Base-by-base conservation (phyloP, 129 eudicot species). In the Gnaphalium uliginosum region DNA sequence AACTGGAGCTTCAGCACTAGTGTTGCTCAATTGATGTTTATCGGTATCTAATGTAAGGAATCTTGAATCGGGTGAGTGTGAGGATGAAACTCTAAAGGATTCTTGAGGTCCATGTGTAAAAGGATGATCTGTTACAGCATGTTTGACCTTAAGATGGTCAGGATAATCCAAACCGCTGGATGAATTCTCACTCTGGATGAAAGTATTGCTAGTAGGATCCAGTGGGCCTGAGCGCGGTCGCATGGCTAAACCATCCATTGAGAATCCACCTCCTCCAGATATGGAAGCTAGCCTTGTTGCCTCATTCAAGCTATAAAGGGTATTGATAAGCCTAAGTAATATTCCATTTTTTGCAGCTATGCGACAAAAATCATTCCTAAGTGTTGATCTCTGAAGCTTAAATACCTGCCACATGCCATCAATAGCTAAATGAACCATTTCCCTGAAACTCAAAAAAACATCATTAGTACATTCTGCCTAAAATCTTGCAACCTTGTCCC, bases 381-480 rank as follows among this genome's bases (percentile, higher is more conserved):
- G 91, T 76, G 98, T 94, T 19, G 97, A 89, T 74, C 83, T 78
- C 79, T 94, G 98, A 81, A 94, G 98, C 91, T 94, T 94, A 71
- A 94, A 89, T 53, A 94, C 88, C 83, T 94, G 97, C 98, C 98
- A 94, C 93, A 94, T 88, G 84, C 97, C 96, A 89, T 94, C 98
- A 68, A 94, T 94, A 32, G 98, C 98, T 78, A 94, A 84, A 78
- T 90, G 98, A 81, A 94, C 96, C 97, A 94, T 91, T 94, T 88
- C 97, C 96, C 98, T 94, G 89, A 57, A 78, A 43, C 62, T 62
- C 57, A 46, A 76, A 51, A 11, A 50, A 35, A 35, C 51, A 25
- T 54, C 32, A 43, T 77, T 73, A 73, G 62, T 37, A 30, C 51
- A 24, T 51, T 65, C 25, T 13, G 68, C 68, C 33, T 62, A 62